Conservation (phyloP, 305 asterid genomes). For the Solanum hybrid region DNA sequence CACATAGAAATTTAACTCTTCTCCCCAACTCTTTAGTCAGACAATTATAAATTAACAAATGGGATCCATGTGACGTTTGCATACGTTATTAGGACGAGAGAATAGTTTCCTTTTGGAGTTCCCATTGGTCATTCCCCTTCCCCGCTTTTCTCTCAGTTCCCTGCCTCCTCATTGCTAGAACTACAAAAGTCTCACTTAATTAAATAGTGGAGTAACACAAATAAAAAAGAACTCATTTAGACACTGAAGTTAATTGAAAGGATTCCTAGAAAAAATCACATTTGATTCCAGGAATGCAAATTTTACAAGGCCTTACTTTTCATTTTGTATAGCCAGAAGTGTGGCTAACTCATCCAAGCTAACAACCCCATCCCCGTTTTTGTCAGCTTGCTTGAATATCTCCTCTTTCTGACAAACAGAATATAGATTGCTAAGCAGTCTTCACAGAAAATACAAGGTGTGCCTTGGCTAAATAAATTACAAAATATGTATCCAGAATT, state of each 20-base stretch:
- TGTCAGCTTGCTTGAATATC: constrained; percentile 87
- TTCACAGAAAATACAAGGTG: neutral
- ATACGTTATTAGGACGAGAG: neutral
- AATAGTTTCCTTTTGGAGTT: neutral
- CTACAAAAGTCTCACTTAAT: neutral
- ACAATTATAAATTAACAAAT: neutral
- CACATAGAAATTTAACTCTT: neutral
- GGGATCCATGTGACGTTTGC: neutral
- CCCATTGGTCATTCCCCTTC: neutral
- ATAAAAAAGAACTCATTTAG: neutral
- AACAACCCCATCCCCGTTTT: constrained; percentile 83
- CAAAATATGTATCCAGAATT: neutral
- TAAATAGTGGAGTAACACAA: neutral
- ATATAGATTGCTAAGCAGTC: constrained; percentile 13
- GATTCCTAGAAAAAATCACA: neutral
- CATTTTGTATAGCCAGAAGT: constrained; percentile 87
- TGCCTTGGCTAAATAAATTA: neutral
- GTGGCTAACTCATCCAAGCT: constrained; percentile 92
- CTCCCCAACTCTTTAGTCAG: neutral
- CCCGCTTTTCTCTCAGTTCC: neutral
- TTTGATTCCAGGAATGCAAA: neutral
- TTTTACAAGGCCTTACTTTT: constrained; percentile 42
- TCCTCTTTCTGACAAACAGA: constrained; percentile 68
- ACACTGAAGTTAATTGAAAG: neutral
- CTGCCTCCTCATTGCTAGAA: neutral